Evolutionary conservation across 2,329 filamentous ascomycete species (phyloP), one percentile per base, ranked within the genome.

Genomic region (Daldinia sp.): DNA sequence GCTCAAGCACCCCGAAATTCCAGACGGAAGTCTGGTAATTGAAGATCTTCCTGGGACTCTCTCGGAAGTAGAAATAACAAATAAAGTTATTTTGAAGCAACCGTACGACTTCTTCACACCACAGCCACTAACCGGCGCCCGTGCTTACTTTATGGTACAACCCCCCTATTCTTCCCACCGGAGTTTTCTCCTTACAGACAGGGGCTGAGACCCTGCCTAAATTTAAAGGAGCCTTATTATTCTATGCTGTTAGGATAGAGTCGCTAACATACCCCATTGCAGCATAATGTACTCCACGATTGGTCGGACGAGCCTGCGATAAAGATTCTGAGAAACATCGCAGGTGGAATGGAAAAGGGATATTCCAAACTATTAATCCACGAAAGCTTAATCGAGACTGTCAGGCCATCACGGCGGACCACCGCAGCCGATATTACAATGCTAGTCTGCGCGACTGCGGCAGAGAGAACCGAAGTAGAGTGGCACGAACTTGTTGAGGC

Each of bases 331-430:
- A 63, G 66, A 25, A 69, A 77, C 11, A 62, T 76, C 4, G 13
- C 69, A 58, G 17, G 74, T 3, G 71, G 69, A 7, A 76, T 79
- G 72, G 70, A 64, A 21, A 70, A 61, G 47, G 71, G 77, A 39
- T 75, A 79, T 61, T 79, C 77, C 4, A 77, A 78, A 49, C 30
- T 83, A 4, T 63, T 83, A 10, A 74, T 83, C 32, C 74, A 79
- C 37, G 78, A 80, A 59, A 75, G 73, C 27, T 61, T 79, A 9
- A 67, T 78, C 10, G 74, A 70, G 17, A 70, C 68, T 4, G 35
- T 70, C 8, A 72, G 71, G 17, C 72, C 76, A 0, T 71, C 70
- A 11, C 59, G 68, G 3, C 69, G 71, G 7, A 74, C 75, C 2
- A 76, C 76, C 1, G 70, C 70, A 0, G 73, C 75, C 19, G 77